phyloP scores from a whole-genome alignment of 2,329 filamentous ascomycete species.

The Decorospora gaudefroyi region DNA sequence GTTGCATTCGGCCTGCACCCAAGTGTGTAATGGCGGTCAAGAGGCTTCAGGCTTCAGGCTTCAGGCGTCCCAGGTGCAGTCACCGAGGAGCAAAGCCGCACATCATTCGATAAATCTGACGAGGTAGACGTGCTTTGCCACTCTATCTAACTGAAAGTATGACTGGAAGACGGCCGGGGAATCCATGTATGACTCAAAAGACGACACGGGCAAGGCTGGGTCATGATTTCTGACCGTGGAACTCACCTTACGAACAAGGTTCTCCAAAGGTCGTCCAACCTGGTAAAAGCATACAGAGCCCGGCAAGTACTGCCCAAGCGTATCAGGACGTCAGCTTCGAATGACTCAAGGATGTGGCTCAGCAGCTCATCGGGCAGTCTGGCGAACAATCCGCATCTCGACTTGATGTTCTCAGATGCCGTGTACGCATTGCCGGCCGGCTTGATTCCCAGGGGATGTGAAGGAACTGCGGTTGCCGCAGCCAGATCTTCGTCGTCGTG shows the following conservation, averaged over 20 bases:
- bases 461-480: conserved; percentile 64
- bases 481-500: conserved; percentile 45
- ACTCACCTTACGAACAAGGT: conserved; percentile 81
- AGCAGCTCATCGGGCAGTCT: conserved; percentile 80
- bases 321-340: conserved; percentile 67
- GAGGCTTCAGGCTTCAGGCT: too few relatives aligned
- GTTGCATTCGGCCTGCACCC: too few relatives aligned
- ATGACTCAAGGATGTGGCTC: conserved; percentile 71
- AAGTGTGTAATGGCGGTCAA: too few relatives aligned
- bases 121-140: conserved; percentile 2
- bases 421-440: conserved; percentile 83
- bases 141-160: conserved; percentile 5
- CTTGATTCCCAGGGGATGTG: conserved; percentile 82
- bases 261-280: conserved; percentile 89
- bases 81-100: conserved; percentile 1
- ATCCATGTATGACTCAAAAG: conserved; percentile 9
- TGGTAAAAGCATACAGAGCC: conserved; percentile 82
- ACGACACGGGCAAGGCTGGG: conserved; percentile 3
- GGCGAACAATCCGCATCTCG: conserved; percentile 67
- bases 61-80: conserved; percentile 11
- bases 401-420: conserved; percentile 67
- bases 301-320: conserved; percentile 77
- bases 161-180: conserved; percentile 1
- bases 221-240: conserved; percentile 9
- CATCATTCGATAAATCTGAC: conserved; percentile 4